Base-by-base conservation (phyloP, 1,284 basidiomycete species). In the Apiotrichum gamsii region DNA sequence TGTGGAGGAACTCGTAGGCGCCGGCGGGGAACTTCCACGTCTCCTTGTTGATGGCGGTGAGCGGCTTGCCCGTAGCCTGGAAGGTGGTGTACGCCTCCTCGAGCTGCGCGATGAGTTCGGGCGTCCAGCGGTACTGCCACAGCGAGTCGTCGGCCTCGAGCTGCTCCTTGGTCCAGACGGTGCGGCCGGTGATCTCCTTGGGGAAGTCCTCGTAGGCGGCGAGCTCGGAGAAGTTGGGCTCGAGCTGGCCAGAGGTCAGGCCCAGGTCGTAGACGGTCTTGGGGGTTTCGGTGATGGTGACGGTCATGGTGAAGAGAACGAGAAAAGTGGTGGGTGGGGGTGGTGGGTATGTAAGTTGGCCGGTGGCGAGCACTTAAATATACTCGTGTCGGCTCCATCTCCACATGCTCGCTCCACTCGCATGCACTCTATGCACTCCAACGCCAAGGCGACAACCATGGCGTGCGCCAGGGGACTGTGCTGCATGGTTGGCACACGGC, bases 161-260 rank as follows among this genome's bases (percentile, higher is more conserved):
- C 30, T 67, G 57, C 32, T 63, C 60, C 15, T 54, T 52, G 21
- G 41, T 53, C 67, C 67, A 69, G 20, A 67, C 58, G 4, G 67
- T 65, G 39, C 58, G 43, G 43, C 72, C 62, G 9, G 49, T 52
- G 43, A 74, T 62, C 32, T 65, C 39, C 52, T 64, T 63, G 9
- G 73, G 72, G 41, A 74, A 67, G 4, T 58, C 48, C 1, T 53
- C 46, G 56, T 73, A 74, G 1, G 70, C 65, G 9, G 43, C 34
- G 25, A 63, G 45, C n/a, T 57, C 44, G 4, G 50, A 44, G 20
- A 40, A 39, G 24, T 58, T 30, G 6, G 59, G 57, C 32, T 63
- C 60, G 38, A 54, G 52, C 43, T 65, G 63, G 15, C 65, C 65
- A 9, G 62, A 57, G 13, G 63, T 62, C 45, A 59, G 55, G 32